Evolutionary conservation across 2,329 filamentous ascomycete genomes (phyloP).

Genomic region (Davidsoniella neocaledoniae): DNA sequence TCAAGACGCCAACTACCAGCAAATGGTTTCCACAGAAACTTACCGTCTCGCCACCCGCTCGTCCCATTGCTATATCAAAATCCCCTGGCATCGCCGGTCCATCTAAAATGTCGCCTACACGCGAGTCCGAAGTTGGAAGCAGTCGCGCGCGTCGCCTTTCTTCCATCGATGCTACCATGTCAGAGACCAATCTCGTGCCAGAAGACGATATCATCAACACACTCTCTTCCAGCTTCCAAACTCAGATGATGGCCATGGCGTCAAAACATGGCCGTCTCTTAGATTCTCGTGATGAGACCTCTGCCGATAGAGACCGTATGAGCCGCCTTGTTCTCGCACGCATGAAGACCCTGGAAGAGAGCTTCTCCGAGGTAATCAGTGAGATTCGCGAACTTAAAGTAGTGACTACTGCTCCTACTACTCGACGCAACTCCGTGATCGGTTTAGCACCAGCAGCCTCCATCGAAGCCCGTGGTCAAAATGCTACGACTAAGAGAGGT

Average conservation of each 20-base stretch:
- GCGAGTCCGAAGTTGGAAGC: conserved; percentile 1
- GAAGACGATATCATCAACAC: conserved; percentile 43
- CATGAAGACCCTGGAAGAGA: conserved; percentile 87
- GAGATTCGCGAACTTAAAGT: conserved; percentile 53
- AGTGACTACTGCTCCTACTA: conserved; percentile 26
- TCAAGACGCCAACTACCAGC: conserved; percentile 23
- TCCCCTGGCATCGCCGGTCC: conserved; percentile 14
- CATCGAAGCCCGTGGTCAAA: background rate
- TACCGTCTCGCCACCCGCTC: conserved; percentile 31
- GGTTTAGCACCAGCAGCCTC: background rate
- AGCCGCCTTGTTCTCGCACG: conserved; percentile 67
- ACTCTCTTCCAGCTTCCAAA: conserved; percentile 62
- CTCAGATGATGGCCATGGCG: conserved; percentile 55
- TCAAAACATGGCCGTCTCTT: conserved; percentile 35
- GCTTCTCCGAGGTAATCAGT: conserved; percentile 70
- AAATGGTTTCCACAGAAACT: conserved; percentile 32
- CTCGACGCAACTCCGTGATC: conserved; percentile 32
- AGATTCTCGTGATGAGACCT: conserved; percentile 29
- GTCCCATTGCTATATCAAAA: conserved; percentile 33
- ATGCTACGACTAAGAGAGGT: background rate
- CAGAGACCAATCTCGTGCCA: conserved; percentile 48
- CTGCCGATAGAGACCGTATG: conserved; percentile 46
- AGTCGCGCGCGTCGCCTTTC: conserved; percentile 30
- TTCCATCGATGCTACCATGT: conserved; percentile 55
- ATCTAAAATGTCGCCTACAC: conserved; percentile 3